A percentile compares a stretch with the other conserved stretches of the same genome.
Evolutionary conservation across 2,329 filamentous ascomycete genomes (phyloP).

Genomic region (Trichoderma polysporum): DNA sequence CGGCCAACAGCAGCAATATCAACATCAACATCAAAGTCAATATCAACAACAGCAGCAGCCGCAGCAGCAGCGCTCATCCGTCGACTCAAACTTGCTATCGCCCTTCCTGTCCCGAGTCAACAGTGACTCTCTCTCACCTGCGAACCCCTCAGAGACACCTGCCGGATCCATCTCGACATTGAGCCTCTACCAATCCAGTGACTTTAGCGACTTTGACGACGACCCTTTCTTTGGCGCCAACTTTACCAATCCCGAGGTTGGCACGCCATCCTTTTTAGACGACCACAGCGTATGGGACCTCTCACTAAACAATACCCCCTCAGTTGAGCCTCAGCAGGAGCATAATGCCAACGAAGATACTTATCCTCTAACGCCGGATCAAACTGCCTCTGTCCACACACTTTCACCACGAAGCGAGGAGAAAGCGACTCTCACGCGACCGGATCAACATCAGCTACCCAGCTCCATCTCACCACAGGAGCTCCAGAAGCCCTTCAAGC

Average conservation of each 20-base stretch:
- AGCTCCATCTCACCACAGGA: conserved; percentile 45
- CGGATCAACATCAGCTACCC: conserved; percentile 29
- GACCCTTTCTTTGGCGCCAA: conserved; percentile 54
- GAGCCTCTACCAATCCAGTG: conserved; percentile 51
- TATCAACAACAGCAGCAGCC: not conserved
- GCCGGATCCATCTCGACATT: conserved; percentile 49
- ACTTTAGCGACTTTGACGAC: conserved; percentile 47
- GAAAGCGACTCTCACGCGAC: conserved; percentile 29
- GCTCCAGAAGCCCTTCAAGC: conserved; percentile 41
- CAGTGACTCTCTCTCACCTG: conserved; percentile 33
- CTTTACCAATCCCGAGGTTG: conserved; percentile 44
- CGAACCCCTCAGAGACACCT: conserved; percentile 45
- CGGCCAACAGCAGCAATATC: not conserved
- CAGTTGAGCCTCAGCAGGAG: conserved; percentile 13
- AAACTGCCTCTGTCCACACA: conserved; percentile 50
- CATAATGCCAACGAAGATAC: conserved; percentile 27
- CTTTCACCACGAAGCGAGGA: conserved; percentile 42
- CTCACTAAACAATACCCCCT: conserved; percentile 10
- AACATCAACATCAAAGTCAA: not conserved
- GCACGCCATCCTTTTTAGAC: conserved; percentile 47
- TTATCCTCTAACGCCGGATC: conserved; percentile 53
- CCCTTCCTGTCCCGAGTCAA: conserved; percentile 44
- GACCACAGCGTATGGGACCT: conserved; percentile 29
- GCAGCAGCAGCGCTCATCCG: conserved; percentile 31
- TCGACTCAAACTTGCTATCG: conserved; percentile 42